Conservation (phyloP, 148 eudicot genomes). For the Rhododendron griersonianum region DNA sequence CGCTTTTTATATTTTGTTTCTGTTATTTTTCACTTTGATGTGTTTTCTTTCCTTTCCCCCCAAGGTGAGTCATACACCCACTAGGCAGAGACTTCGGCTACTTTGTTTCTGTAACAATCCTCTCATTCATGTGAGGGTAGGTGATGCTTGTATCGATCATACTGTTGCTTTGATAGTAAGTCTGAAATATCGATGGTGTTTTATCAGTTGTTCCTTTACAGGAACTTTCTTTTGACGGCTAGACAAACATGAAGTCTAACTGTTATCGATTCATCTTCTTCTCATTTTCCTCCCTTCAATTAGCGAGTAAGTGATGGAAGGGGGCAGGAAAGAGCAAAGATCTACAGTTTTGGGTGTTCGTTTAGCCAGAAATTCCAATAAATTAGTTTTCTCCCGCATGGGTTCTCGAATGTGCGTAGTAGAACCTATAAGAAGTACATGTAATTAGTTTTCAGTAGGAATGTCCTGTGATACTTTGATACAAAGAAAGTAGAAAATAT, state of each 20-base stretch:
- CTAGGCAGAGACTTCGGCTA: background rate
- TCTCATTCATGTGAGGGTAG: background rate
- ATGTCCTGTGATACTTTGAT: background rate
- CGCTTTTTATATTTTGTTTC: background rate
- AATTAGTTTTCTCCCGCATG: background rate
- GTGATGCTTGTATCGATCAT: background rate
- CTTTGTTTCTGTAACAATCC: background rate
- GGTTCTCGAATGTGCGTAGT: background rate
- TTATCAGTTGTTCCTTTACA: background rate
- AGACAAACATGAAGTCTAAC: background rate
- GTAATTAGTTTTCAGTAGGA: background rate
- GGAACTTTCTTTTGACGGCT: background rate
- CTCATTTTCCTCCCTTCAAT: background rate
- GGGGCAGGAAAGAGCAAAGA: background rate
- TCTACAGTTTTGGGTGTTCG: background rate
- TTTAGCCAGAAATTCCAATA: background rate
- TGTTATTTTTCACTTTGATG: background rate
- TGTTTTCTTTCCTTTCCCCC: background rate
- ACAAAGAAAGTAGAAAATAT: background rate
- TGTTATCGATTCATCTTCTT: background rate
- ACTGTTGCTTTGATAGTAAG: conserved; percentile 3
- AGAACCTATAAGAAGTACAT: background rate
- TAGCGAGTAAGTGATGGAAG: background rate
- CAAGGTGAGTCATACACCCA: background rate
- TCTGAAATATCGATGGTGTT: background rate